Percentiles rank a stretch among this genome's conserved stretches.
phyloP scores from a whole-genome alignment of 345 rosid genomes.

The Salix dunnii region DNA sequence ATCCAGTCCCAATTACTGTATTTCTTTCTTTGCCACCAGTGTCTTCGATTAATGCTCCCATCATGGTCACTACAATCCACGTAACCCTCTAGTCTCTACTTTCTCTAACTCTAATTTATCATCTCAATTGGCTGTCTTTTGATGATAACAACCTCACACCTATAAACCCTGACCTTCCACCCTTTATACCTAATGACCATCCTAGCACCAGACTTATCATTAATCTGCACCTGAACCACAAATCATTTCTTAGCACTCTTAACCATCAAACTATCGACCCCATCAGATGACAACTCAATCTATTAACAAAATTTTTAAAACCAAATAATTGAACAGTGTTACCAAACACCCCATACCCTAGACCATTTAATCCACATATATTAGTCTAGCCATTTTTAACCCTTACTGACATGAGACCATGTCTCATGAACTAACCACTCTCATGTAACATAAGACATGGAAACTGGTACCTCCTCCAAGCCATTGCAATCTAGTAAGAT shows the following conservation, averaged over 20 bases:
- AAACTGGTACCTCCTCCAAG: neutral
- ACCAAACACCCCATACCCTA: neutral
- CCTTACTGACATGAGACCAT: neutral
- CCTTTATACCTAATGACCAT: fast-evolving
- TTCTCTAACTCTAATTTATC: too few relatives aligned
- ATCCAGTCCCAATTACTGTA: neutral
- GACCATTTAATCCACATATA: neutral
- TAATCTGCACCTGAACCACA: neutral
- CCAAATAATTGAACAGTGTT: neutral
- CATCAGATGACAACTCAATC: neutral
- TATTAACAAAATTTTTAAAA: neutral
- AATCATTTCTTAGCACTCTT: neutral
- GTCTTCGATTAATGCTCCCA: neutral
- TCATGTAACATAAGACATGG: neutral
- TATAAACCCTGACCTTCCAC: too few relatives aligned
- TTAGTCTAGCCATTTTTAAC: neutral
- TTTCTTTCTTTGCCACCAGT: neutral
- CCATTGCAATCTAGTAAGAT: neutral
- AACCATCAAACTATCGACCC: neutral
- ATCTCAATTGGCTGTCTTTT: too few relatives aligned
- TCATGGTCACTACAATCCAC: neutral
- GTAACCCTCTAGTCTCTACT: neutral
- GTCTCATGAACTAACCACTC: neutral
- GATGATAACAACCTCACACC: fast-evolving
- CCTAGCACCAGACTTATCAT: too few relatives aligned